These are phyloP conservation scores for Omphalea diandra DNA, from an alignment of 441 rosid genomes.

Conservation along the genomic window DNA sequence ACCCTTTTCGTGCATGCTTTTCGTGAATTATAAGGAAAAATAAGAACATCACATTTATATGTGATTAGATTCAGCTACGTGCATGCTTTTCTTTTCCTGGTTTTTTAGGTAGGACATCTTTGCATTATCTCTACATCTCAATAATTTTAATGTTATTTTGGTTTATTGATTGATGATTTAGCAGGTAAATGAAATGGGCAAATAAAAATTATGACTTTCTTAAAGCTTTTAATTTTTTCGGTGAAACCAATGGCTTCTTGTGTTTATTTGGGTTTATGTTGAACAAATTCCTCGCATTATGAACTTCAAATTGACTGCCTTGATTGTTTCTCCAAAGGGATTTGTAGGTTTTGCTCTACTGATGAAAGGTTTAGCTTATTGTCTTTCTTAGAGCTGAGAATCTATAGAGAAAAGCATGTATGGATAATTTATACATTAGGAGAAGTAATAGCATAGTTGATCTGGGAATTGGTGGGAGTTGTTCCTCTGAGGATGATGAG, in stretches of 20 bases:
- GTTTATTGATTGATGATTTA: background rate
- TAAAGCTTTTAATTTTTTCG: background rate
- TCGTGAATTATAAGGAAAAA: too few species aligned
- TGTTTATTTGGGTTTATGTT: background rate
- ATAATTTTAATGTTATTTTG: background rate
- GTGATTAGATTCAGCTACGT: background rate
- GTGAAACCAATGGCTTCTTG: background rate
- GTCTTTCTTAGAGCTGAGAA: background rate
- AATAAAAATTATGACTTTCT: background rate
- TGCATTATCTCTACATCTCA: background rate
- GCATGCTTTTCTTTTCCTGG: background rate
- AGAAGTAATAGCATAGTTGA: conserved; percentile 22
- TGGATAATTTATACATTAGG: conserved; percentile 15
- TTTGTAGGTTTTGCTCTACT: background rate
- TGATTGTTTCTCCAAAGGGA: background rate
- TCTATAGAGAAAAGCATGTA: background rate
- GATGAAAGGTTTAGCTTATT: background rate
- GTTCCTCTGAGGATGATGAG: conserved; percentile 14
- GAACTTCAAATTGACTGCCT: background rate
- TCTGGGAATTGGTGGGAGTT: conserved; percentile 36
- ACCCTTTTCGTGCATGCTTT: too few species aligned
- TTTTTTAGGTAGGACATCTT: background rate
- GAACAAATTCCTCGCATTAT: background rate
- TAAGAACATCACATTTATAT: background rate
- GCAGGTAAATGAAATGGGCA: background rate